Base-by-base conservation (phyloP, 192 early-diverging fungal species). In the Podila verticillata region DNA sequence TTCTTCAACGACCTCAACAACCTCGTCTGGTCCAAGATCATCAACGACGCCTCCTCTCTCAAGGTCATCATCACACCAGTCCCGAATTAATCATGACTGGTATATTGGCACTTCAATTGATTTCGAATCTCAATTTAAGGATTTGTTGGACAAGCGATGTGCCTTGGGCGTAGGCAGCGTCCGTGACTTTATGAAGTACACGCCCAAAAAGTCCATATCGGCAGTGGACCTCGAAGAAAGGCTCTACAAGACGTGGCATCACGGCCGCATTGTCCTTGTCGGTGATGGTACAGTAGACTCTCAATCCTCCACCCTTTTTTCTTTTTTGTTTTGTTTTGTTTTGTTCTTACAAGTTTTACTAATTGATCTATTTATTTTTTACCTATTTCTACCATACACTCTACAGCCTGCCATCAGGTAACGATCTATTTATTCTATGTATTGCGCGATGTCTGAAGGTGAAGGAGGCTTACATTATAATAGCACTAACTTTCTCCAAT, bases 171-270 rank as follows among this genome's bases (percentile, higher is more conserved):
- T 22, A 7, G 73, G 74, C 1, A 69, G 32, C 15, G 66, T 75
- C 8, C 59, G 67, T 19, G 66, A 75, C 29, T 69, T 75, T 60
- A 32, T 75, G 22, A 64, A 29, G 2, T 20, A 56, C 12, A 75
- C 74, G 2, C 74, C 74, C 12, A 58, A 36, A 10, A 17, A 64
- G 0, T 5, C 15, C 13, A 65, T 75, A 35, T 24, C 74, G 1
- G 35, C 34, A 5, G 49, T 75, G 4, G 67, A 69, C 32, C 12
- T 69, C 3, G 66, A 59, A 31, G 74, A 75, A 24, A 61, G 67
- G 2, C 57, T 60, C 17, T 75, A 69, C 67, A 69, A 68, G 57
- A 75, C 74, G 3, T 75, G 74, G 74, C 34, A 75, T 30, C 49
- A 51, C 51, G 62, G 63, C 2, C 66, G 74, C 10, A 69, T 75